phyloP scores from a whole-genome alignment of 306 rosid genomes.

The Cicer cuneatum region DNA sequence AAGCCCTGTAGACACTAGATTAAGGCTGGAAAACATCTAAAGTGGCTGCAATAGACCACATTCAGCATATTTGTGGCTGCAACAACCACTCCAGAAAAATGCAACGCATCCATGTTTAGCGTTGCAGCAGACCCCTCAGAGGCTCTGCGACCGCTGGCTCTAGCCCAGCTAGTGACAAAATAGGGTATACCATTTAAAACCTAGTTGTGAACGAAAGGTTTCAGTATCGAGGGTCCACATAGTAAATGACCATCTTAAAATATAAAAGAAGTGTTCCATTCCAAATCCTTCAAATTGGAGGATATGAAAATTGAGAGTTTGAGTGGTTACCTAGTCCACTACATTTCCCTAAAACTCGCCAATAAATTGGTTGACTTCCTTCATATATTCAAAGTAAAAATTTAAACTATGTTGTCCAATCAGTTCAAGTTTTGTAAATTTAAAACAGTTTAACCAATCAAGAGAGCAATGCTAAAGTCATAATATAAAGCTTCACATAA shows the following conservation, averaged over 20 bases:
- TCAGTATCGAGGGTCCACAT: neutral
- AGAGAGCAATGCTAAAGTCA: constrained; percentile 24
- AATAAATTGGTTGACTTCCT: constrained; percentile 19
- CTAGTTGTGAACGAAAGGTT: neutral
- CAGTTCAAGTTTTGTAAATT: neutral
- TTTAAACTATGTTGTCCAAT: neutral
- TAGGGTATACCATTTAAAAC: neutral
- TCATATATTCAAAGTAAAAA: no score
- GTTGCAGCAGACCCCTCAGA: neutral
- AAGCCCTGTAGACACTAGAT: no score
- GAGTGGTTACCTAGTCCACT: neutral
- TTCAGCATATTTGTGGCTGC: neutral
- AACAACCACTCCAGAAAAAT: neutral
- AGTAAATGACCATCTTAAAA: neutral
- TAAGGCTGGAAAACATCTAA: neutral
- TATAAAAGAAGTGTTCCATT: no score
- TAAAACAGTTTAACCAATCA: neutral
- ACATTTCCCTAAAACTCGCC: neutral
- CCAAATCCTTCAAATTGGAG: constrained; percentile 5
- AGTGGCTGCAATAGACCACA: neutral
- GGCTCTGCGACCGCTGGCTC: neutral
- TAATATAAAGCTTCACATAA: neutral
- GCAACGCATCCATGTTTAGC: neutral
- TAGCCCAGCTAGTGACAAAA: neutral
- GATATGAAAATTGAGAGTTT: neutral